Base-by-base conservation (phyloP, 768 basidiomycete genomes). In the Lepiota brunneoincarnata region DNA sequence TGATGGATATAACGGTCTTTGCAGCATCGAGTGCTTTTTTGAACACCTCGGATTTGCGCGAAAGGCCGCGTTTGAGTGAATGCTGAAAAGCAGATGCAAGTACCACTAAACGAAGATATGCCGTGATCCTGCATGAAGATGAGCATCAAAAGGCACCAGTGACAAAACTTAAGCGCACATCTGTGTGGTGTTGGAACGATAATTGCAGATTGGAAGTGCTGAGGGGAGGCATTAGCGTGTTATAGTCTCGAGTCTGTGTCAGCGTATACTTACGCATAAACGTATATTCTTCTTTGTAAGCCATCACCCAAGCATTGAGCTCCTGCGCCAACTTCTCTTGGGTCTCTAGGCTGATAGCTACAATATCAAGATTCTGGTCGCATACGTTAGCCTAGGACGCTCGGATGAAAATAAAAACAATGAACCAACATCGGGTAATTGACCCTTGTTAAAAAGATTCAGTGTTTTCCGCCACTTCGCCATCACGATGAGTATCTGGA, bases 21-120 rank as follows among this genome's bases (percentile, higher is more conserved):
- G 83, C 83, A 11, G 78, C 77, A 17, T 78, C 71, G 20, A 83
- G 69, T 11, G 82, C 80, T 64, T 77, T 71, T 14, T 66, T 60
- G 39, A 82, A 65, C 31, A 82, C 67, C 36, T 73, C 69, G 9
- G 75, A 79, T 39, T 75, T 70, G 4, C 67, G 70, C 1, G 69
- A 66, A 17, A 80, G 58, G 18, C 75, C 69, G 46, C 67, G 60
- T 58, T 73, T 74, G 40, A 69, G 67, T 39, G 70, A 71, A 42
- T 76, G 69, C 59, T 83, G 80, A 61, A 86, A 81, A 0, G 76
- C 82, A 40, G 72, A 72, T 11, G 81, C 75, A 42, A 82, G 75
- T 11, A 84, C 78, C 26, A 82, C 82, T 35, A 86, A 65, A 35
- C 80, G 77, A 15, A 82, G 68, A 59, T 83, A 84, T 17, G 79